Conservation (phyloP, 352 stramenopile genomes). For the Achlya hypogyna region DNA sequence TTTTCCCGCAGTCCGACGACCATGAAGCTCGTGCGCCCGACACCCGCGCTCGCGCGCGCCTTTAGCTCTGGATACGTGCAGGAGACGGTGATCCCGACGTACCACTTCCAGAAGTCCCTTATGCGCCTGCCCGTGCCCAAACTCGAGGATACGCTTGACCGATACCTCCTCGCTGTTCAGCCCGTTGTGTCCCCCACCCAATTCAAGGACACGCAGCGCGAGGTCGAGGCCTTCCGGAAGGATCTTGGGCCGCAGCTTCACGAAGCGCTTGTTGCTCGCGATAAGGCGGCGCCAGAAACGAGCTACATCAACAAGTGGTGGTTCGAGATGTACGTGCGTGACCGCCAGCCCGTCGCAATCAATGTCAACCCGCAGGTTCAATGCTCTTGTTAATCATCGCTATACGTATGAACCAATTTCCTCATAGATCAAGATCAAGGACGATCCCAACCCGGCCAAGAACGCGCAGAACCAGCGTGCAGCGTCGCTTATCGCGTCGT, state of each 20-base stretch:
- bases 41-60: not conserved
- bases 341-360: constrained; percentile 77
- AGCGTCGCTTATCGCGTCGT: constrained; percentile 79
- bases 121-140: constrained; percentile 79
- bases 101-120: constrained; percentile 82
- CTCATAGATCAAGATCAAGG: constrained; percentile 70
- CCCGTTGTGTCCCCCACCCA: constrained; percentile 51
- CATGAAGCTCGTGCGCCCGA: not conserved
- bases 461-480: constrained; percentile 77
- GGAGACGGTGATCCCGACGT: constrained; percentile 80
- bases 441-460: constrained; percentile 69
- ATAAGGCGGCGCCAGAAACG: constrained; percentile 76
- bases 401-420: not conserved
- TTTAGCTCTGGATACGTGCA: constrained; percentile 56
- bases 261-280: constrained; percentile 55
- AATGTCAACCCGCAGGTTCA: constrained; percentile 84
- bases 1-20: not conserved
- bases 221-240: constrained; percentile 45
- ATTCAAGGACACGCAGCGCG: constrained; percentile 43
- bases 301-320: constrained; percentile 91
- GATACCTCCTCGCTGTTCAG: constrained; percentile 70
- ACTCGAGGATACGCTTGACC: constrained; percentile 71
- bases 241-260: constrained; percentile 62
- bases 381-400: not conserved
- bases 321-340: constrained; percentile 87